A percentile compares a stretch with the other conserved stretches of the same genome.
Conservation (phyloP, 441 rosid genomes). For the Manihot esculenta region DNA sequence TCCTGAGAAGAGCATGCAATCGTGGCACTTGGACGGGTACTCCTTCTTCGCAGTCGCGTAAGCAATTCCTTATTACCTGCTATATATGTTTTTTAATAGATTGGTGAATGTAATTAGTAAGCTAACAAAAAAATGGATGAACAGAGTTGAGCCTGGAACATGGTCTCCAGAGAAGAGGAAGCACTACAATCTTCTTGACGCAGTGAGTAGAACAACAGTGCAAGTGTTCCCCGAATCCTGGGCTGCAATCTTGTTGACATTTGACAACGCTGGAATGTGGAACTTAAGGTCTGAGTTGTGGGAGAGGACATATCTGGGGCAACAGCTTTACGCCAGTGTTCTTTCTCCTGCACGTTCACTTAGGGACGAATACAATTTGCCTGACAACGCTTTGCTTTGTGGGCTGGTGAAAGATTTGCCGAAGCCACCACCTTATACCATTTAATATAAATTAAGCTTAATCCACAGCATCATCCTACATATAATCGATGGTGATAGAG, state of each 20-base stretch:
- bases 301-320: slow-evolving; percentile 62
- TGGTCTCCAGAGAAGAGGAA: slow-evolving; percentile 63
- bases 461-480: too few species aligned
- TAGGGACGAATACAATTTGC: slow-evolving; percentile 67
- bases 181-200: slow-evolving; percentile 64
- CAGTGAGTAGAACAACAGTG: slow-evolving; percentile 67
- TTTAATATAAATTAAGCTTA: slow-evolving; percentile 5
- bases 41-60: neutral
- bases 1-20: slow-evolving; percentile 36
- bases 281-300: slow-evolving; percentile 60
- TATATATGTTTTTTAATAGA: too few species aligned
- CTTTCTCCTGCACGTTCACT: slow-evolving; percentile 57
- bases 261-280: slow-evolving; percentile 55
- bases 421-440: slow-evolving; percentile 53
- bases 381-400: slow-evolving; percentile 45
- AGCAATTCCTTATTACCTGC: neutral
- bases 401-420: slow-evolving; percentile 59
- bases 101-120: too few species aligned
- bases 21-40: too few species aligned
- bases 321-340: slow-evolving; percentile 56
- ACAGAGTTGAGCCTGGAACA: slow-evolving; percentile 54
- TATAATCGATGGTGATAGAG: too few species aligned
- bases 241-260: too few species aligned
- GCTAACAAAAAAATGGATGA: neutral
- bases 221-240: too few species aligned